These are phyloP conservation scores for Acanthochlamys bracteata DNA, from an alignment of 106 monocot genomes.

Conservation along the genomic window DNA sequence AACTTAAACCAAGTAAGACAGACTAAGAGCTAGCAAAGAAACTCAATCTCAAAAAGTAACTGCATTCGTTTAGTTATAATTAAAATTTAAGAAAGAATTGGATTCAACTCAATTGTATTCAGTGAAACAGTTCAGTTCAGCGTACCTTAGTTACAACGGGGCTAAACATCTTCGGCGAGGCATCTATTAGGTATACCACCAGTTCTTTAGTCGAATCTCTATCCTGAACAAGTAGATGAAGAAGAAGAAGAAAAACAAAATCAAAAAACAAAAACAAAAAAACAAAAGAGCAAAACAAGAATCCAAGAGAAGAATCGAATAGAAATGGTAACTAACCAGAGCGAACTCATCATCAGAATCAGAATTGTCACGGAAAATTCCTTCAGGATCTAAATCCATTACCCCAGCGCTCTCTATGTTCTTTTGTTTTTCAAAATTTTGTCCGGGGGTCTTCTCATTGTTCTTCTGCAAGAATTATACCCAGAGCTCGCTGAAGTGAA, in stretches of 20 bases:
- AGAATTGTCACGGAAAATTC: conserved; percentile 71
- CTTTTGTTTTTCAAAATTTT: too few species aligned
- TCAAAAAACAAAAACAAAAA: not conserved
- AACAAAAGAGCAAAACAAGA: not conserved
- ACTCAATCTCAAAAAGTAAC: too few species aligned
- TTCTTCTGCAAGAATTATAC: too few species aligned
- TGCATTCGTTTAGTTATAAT: too few species aligned
- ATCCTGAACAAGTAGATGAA: conserved; percentile 20
- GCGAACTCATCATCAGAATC: conserved; percentile 57
- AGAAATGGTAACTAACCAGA: conserved; percentile 16
- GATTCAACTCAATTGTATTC: too few species aligned
- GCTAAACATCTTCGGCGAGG: conserved; percentile 84
- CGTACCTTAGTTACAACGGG: conserved; percentile 31
- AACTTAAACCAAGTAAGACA: too few species aligned
- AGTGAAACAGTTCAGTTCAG: too few species aligned
- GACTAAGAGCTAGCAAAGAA: too few species aligned
- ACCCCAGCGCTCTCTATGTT: not conserved
- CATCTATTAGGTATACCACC: conserved; percentile 76
- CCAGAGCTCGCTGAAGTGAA: too few species aligned
- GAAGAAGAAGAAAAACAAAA: not conserved
- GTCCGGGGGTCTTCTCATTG: too few species aligned
- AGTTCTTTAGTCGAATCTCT: conserved; percentile 73
- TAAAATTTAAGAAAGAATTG: too few species aligned
- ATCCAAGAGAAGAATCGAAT: not conserved
- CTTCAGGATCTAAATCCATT: conserved; percentile 91